Conservation (phyloP, 2,329 filamentous ascomycete genomes). For the Diaporthe destruens region DNA sequence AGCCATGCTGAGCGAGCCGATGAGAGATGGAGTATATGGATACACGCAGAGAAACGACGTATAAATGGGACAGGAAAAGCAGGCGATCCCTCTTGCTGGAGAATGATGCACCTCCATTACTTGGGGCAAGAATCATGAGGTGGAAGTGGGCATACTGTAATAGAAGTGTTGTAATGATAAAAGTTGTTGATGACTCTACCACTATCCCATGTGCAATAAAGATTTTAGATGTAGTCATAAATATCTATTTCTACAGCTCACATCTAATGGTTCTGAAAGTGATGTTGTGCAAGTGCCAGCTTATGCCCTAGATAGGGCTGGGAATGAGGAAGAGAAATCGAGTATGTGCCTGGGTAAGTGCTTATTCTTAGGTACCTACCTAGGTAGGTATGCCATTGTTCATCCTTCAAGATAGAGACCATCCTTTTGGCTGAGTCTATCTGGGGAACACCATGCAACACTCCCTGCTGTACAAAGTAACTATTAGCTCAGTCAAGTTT, state of each 20-base stretch:
- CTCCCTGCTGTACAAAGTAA: background rate
- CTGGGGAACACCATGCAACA: background rate
- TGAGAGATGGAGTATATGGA: constrained; percentile 34
- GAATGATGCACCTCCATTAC: constrained; percentile 7
- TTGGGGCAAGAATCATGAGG: background rate
- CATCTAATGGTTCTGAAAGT: background rate
- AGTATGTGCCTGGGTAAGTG: too few relatives aligned
- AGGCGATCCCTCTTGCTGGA: background rate
- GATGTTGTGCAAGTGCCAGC: background rate
- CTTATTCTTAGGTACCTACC: too few relatives aligned
- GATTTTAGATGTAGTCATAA: background rate
- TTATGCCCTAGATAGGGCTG: background rate
- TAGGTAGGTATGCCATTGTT: background rate
- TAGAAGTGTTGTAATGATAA: constrained; percentile 39
- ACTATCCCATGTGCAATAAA: background rate
- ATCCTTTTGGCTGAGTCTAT: background rate
- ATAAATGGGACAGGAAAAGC: constrained; percentile 14
- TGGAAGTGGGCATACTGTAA: constrained; percentile 26
- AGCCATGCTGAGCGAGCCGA: constrained; percentile 41
- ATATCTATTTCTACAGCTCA: too few relatives aligned
- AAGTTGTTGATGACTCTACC: background rate
- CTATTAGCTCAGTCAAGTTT: too few relatives aligned
- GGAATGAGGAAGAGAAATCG: background rate
- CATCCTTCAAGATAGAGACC: background rate
- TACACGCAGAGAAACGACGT: constrained; percentile 16